phyloP scores from a whole-genome alignment of 768 basidiomycete species.

The Bullera alba region DNA sequence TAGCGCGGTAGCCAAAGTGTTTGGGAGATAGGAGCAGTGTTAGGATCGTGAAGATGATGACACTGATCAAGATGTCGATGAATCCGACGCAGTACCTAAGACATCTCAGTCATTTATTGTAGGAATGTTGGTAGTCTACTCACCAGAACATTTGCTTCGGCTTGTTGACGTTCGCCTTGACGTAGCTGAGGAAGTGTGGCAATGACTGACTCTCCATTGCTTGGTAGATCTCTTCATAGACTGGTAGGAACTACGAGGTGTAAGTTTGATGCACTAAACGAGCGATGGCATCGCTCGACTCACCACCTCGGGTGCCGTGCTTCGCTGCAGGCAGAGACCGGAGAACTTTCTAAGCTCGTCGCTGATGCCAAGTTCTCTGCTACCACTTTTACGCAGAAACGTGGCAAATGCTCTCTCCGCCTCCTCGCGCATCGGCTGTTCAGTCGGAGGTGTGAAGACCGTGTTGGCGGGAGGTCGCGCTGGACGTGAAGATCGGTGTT shows the following conservation, averaged over 20 bases:
- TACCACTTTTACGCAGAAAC: slow-evolving; percentile 29
- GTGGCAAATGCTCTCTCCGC: slow-evolving; percentile 36
- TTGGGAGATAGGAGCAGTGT: slow-evolving; percentile 20
- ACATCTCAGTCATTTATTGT: not conserved
- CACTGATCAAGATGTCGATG: slow-evolving; percentile 22
- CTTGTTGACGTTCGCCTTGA: slow-evolving; percentile 33
- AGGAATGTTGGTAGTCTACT: slow-evolving; percentile 1
- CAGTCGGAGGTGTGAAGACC: slow-evolving; percentile 9
- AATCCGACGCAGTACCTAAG: slow-evolving; percentile 34
- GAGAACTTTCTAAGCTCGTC: slow-evolving; percentile 34
- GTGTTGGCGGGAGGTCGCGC: slow-evolving; percentile 23
- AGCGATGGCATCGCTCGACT: slow-evolving; percentile 4
- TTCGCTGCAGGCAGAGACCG: slow-evolving; percentile 17
- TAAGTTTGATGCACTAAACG: not conserved
- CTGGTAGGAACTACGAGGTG: slow-evolving; percentile 24
- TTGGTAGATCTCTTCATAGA: slow-evolving; percentile 39
- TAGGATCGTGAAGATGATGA: slow-evolving; percentile 25
- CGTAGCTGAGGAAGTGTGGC: slow-evolving; percentile 31
- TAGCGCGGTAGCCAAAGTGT: slow-evolving; percentile 23
- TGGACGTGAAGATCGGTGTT: slow-evolving; percentile 8
- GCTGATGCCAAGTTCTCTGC: slow-evolving; percentile 30
- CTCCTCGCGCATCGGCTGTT: slow-evolving; percentile 38
- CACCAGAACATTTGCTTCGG: slow-evolving; percentile 41
- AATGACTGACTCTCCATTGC: slow-evolving; percentile 33
- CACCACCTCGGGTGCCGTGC: slow-evolving; percentile 38